Base-by-base conservation (phyloP, 1,284 basidiomycete genomes). In the Microbotryomycetes sp. region DNA sequence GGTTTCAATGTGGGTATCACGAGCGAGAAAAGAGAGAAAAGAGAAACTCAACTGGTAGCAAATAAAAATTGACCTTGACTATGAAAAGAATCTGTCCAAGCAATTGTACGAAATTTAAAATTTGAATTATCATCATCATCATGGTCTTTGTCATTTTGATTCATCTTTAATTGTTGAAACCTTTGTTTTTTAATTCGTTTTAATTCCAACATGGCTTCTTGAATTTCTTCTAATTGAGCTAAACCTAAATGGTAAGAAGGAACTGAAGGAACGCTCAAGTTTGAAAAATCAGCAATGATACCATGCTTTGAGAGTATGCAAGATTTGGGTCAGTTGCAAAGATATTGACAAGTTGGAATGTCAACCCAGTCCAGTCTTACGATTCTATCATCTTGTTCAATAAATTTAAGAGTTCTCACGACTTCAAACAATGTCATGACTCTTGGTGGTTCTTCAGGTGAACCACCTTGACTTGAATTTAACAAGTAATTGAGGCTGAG, bases 191-290 rank as follows among this genome's bases (percentile, higher is more conserved):
- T 78, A 52, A 70, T 69, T 9, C 66, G 48, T 57, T 74, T 75
- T 57, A 78, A 73, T 48, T 77, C 76, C 61, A 74, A 66, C 22
- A 79, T 66, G 2, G 76, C 75, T 47, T 74, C 73, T 52, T 75
- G 72, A 14, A 79, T 68, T 64, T 79, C 77, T 65, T 79, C 77
- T 53, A 78, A 70, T 66, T 79, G 77, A 0, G 77, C 77, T 6
- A 78, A 59, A 0, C 77, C 77, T n/a, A 78, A 72, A 3, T 69
- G 62, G 63, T 71, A 68, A 50, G 60, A 68, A 54, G 74, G 72
- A 1, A 73, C 74, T 16, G 73, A 68, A 0, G 77, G 77, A 4
- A 74, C 68, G 47, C 76, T 73, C 7, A 74, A 66, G 4, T 71
- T 69, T 23, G 73, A 74, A 55, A 79, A 77, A 65, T 79, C 77